Evolutionary conservation across 192 early-diverging fungal species (phyloP), one percentile per base, ranked within the genome.

Genomic region (Gryganskiella cystojenkinii): DNA sequence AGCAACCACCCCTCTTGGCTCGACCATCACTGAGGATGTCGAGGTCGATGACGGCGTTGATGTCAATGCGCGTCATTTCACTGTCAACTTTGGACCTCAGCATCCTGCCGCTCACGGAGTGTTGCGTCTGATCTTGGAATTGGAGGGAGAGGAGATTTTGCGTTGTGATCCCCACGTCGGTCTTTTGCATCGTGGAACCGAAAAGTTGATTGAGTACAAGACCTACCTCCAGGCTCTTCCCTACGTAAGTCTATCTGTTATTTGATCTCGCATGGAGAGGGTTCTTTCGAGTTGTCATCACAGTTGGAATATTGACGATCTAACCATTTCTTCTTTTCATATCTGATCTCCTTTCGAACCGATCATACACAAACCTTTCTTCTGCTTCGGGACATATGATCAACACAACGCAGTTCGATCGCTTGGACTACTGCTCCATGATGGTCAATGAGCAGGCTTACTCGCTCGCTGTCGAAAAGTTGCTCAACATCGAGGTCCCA

Each of bases 201-300:
- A 99, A 81, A 99, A 99, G 86, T 83, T 99, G 74, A 99, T 99
- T 78, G 98, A 99, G 87, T 98, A 97, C 90, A 98, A 98, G 87
- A 98, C 94, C 7, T 99, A 99, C 76, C 84, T 96, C 40, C 98
- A 99, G 82, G 95, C 96, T 52, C 86, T 99, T 37, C 98, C 98
- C 37, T 99, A 99, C 86, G 74, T 78, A 78, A 69, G 73, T 69
- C 35, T n/a, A n/a, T n/a, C n/a, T n/a, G n/a, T n/a, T n/a, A n/a
- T n/a, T n/a, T n/a, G n/a, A n/a, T n/a, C n/a, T n/a, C n/a, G n/a
- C n/a, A n/a, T n/a, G n/a, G n/a, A n/a, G n/a, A n/a, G n/a, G n/a
- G n/a, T n/a, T n/a, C n/a, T n/a, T n/a, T n/a, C n/a, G n/a, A n/a
- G 37, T 13, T 40, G 37, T 13, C 37, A 40, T 13, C 37, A 40